Percentiles rank a stretch among this genome's conserved stretches.
Evolutionary conservation across 805 yeast species (phyloP).

Genomic region (Candida hispaniensis): DNA sequence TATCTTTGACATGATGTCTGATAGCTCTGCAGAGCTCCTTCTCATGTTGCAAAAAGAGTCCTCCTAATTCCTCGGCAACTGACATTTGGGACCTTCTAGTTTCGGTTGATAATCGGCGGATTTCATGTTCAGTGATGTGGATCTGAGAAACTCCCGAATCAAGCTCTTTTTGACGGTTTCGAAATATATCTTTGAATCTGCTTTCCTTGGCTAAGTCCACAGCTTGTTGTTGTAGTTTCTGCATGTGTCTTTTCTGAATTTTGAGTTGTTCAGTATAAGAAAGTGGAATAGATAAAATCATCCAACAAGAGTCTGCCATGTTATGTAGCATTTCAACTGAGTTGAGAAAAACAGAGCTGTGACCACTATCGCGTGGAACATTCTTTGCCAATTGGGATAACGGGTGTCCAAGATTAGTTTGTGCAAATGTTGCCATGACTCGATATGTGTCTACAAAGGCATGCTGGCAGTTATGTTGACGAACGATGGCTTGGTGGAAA

Average conservation of each 20-base stretch:
- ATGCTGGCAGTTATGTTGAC: no score
- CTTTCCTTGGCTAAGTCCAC: conserved; percentile 20
- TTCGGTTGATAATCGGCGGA: conserved; percentile 25
- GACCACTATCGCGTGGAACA: no score
- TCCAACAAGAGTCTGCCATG: conserved; percentile 11
- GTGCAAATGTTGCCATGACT: conserved; percentile 4
- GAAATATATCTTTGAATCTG: conserved; percentile 29
- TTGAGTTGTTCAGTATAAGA: conserved; percentile 23
- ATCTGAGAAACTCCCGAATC: conserved; percentile 26
- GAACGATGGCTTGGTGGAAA: conserved; percentile 10
- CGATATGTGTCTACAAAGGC: conserved; percentile 3
- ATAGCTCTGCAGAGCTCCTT: conserved; percentile 25
- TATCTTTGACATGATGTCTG: conserved; percentile 17
- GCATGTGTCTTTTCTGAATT: conserved; percentile 21
- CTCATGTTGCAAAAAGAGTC: conserved; percentile 30
- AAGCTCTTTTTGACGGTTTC: conserved; percentile 27
- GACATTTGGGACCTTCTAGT: conserved; percentile 29
- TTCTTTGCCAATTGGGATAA: no score
- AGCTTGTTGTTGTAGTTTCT: conserved; percentile 21
- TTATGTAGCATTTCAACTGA: conserved; percentile 14
- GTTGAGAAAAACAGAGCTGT: conserved; percentile 12
- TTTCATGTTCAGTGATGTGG: conserved; percentile 24
- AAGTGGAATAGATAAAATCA: conserved; percentile 22
- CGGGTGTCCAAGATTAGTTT: conserved; percentile 6
- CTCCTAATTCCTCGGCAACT: conserved; percentile 32